Conservation (phyloP, 495 filamentous ascomycete species). For the Chlorociboria aeruginascens region DNA sequence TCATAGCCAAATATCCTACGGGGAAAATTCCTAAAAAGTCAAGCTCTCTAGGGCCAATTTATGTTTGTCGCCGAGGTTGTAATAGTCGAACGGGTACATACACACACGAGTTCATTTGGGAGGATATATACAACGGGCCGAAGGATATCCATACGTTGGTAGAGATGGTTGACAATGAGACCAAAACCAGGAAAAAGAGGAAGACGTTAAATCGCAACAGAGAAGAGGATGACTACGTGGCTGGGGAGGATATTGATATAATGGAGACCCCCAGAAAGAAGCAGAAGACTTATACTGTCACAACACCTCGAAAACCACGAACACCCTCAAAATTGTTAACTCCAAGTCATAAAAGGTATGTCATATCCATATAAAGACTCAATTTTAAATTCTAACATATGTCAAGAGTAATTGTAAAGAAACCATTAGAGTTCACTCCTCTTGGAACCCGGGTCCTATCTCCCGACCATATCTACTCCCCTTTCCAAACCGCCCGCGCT, state of each 20-base stretch:
- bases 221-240: slow-evolving; percentile 19
- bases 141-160: slow-evolving; percentile 50
- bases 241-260: slow-evolving; percentile 27
- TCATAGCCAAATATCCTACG: slow-evolving; percentile 54
- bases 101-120: slow-evolving; percentile 88
- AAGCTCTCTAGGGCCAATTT: slow-evolving; percentile 74
- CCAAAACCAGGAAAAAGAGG: slow-evolving; percentile 57
- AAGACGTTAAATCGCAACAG: slow-evolving; percentile 18
- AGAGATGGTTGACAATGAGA: slow-evolving; percentile 52
- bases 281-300: slow-evolving; percentile 33
- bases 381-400: slow-evolving; percentile 2
- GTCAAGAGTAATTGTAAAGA: slow-evolving; percentile 66
- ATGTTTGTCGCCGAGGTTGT: slow-evolving; percentile 81
- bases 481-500: slow-evolving; percentile 82
- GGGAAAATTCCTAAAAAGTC: slow-evolving; percentile 65
- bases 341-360: slow-evolving; percentile 56
- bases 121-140: slow-evolving; percentile 57
- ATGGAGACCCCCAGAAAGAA: slow-evolving; percentile 26
- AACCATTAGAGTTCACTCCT: slow-evolving; percentile 88
- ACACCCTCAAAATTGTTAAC: slow-evolving; percentile 50
- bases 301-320: slow-evolving; percentile 46
- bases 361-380: background rate
- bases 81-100: slow-evolving; percentile 81
- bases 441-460: slow-evolving; percentile 79
- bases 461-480: slow-evolving; percentile 62